Conservation (phyloP, 257 asterid genomes). For the Fraxinus cuspidata region DNA sequence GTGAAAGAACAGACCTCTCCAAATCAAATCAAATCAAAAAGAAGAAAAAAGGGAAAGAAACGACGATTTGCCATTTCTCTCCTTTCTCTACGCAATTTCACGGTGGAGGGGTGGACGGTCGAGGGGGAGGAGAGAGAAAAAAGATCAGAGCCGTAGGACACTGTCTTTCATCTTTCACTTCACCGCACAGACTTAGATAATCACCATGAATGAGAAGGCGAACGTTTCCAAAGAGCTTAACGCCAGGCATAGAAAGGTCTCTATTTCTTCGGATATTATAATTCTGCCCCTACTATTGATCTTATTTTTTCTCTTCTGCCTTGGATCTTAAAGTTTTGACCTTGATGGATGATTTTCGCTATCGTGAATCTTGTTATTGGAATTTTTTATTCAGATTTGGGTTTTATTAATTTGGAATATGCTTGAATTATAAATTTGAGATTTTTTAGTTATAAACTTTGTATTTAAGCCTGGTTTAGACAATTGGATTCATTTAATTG, state of each 20-base stretch:
- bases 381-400: neutral
- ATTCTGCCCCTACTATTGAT: neutral
- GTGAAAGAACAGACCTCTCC: neutral
- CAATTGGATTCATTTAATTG: slow-evolving; percentile 20
- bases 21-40: neutral
- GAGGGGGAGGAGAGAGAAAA: slow-evolving; percentile 39
- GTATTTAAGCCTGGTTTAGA: neutral
- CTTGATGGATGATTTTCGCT: slow-evolving; percentile 18
- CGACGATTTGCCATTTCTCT: slow-evolving; percentile 31
- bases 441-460: neutral
- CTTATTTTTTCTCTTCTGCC: slow-evolving; percentile 18
- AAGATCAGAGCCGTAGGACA: slow-evolving; percentile 26
- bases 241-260: slow-evolving; percentile 90
- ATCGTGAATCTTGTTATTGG: slow-evolving; percentile 14
- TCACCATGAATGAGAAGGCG: slow-evolving; percentile 92
- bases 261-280: slow-evolving; percentile 9
- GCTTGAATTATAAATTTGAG: slow-evolving; percentile 4
- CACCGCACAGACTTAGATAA: slow-evolving; percentile 24
- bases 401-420: neutral
- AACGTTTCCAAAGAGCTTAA: slow-evolving; percentile 95
- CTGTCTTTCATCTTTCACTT: slow-evolving; percentile 20
- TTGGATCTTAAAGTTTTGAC: slow-evolving; percentile 18
- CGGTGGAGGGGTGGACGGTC: slow-evolving; percentile 41
- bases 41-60: neutral
- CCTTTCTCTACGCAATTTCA: slow-evolving; percentile 23